phyloP scores from a whole-genome alignment of 2,329 filamentous ascomycete species.

The Calycina marina region DNA sequence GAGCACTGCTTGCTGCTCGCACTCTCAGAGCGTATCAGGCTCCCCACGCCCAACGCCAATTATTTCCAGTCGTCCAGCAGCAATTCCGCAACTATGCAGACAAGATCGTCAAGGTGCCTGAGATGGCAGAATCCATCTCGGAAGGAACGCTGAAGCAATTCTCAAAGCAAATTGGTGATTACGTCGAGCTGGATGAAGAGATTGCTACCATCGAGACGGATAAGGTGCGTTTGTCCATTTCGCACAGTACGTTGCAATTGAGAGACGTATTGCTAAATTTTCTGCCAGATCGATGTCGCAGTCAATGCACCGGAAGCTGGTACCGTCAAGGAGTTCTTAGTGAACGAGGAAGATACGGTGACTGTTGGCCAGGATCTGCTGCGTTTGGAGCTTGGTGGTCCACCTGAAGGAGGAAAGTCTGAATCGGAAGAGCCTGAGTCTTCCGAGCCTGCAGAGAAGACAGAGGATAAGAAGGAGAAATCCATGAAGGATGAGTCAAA shows the following conservation, averaged over 20 bases:
- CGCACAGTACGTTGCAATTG: no score
- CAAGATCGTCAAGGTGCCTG: slow-evolving; percentile 78
- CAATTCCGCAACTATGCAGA: slow-evolving; percentile 58
- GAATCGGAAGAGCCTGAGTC: slow-evolving; percentile 37
- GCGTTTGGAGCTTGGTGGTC: slow-evolving; percentile 65
- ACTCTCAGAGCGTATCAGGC: slow-evolving; percentile 18
- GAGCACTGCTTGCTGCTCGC: slow-evolving; percentile 21
- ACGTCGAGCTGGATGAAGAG: slow-evolving; percentile 89
- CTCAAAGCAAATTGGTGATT: slow-evolving; percentile 83
- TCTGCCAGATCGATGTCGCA: slow-evolving; percentile 72
- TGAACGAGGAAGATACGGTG: slow-evolving; percentile 88
- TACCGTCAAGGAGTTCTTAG: slow-evolving; percentile 81
- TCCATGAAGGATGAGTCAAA: slow-evolving; percentile 28
- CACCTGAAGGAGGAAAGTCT: slow-evolving; percentile 18
- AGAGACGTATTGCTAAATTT: no score
- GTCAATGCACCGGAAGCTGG: slow-evolving; percentile 90
- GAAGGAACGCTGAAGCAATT: slow-evolving; percentile 96
- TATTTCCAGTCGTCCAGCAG: slow-evolving; percentile 29
- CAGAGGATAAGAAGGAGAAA: slow-evolving; percentile 26
- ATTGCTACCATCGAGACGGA: slow-evolving; percentile 98
- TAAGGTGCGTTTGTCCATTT: slow-evolving; percentile 51
- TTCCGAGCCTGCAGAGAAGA: slow-evolving; percentile 21
- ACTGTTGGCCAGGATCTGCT: slow-evolving; percentile 85
- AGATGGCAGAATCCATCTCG: slow-evolving; percentile 98
- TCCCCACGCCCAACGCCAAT: slow-evolving; percentile 25